phyloP scores from a whole-genome alignment of 345 rosid genomes.

The Cardamine chenopodiifolia region DNA sequence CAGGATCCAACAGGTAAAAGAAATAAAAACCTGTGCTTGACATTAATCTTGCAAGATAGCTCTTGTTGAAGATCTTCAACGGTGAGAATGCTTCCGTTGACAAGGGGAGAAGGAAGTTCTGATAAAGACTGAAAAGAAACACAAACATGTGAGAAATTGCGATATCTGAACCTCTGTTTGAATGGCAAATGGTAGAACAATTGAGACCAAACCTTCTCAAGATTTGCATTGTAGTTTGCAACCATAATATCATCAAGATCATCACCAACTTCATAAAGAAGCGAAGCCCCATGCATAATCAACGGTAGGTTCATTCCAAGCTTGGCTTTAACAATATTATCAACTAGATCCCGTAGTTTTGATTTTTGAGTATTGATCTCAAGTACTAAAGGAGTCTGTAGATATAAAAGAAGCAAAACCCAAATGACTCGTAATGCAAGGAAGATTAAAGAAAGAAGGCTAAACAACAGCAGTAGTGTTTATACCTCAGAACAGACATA shows the following conservation, averaged over 20 bases:
- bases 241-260: constrained; percentile 84
- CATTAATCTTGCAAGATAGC: constrained; percentile 74
- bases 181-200: background rate
- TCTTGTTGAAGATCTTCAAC: constrained; percentile 96
- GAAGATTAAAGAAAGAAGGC: constrained; percentile 9
- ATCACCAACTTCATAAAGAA: constrained; percentile 97
- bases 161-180: background rate
- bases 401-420: constrained; percentile 30
- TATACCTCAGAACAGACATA: constrained; percentile 96
- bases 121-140: constrained; percentile 58
- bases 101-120: constrained; percentile 79
- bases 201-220: constrained; percentile 70
- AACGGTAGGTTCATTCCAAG: constrained; percentile 92
- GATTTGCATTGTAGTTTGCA: constrained; percentile 81
- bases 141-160: constrained; percentile 21
- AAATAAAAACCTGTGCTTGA: constrained; percentile 78
- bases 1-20: background rate
- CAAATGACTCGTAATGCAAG: constrained; percentile 26
- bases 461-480: constrained; percentile 18
- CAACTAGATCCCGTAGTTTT: constrained; percentile 91
- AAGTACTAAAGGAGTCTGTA: constrained; percentile 79
- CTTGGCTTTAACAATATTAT: constrained; percentile 89
- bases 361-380: constrained; percentile 78
- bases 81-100: constrained; percentile 66
- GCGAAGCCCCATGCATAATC: constrained; percentile 76